Evolutionary conservation across 1,284 basidiomycete genomes (phyloP).

Genomic region (Ganoderma lingzhi): DNA sequence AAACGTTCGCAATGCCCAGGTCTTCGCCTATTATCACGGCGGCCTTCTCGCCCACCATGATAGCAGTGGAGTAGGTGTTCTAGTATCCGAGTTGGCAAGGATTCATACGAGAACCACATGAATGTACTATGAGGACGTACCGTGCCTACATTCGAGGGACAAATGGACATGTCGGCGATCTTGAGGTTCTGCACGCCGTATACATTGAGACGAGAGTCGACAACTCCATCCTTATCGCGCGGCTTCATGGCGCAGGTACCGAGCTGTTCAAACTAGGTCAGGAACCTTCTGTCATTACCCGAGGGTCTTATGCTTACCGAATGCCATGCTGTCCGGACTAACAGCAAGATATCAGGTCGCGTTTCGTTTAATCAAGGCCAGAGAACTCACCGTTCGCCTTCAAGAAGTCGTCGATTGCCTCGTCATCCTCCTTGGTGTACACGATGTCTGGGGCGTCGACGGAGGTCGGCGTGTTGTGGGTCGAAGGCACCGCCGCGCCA

Average conservation of each 20-base stretch:
- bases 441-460: slow-evolving; percentile 54
- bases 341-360: neutral
- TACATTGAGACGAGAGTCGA: slow-evolving; percentile 67
- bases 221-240: slow-evolving; percentile 62
- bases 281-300: neutral
- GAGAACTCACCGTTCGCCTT: slow-evolving; percentile 36
- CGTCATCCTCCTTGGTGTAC: slow-evolving; percentile 66
- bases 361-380: neutral
- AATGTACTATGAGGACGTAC: slow-evolving; percentile 11
- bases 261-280: slow-evolving; percentile 45
- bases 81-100: neutral
- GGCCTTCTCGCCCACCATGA: slow-evolving; percentile 59
- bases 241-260: slow-evolving; percentile 77
- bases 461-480: slow-evolving; percentile 45
- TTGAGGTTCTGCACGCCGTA: slow-evolving; percentile 69
- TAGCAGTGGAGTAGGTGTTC: slow-evolving; percentile 59
- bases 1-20: slow-evolving; percentile 36
- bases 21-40: slow-evolving; percentile 56
- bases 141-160: slow-evolving; percentile 27
- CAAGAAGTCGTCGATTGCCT: slow-evolving; percentile 53
- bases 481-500: slow-evolving; percentile 42
- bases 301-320: slow-evolving; percentile 45
- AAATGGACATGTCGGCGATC: slow-evolving; percentile 62
- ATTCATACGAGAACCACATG: neutral
- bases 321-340: slow-evolving; percentile 50